Evolutionary conservation across 345 rosid genomes (phyloP).

Genomic region (Brassica napus): DNA sequence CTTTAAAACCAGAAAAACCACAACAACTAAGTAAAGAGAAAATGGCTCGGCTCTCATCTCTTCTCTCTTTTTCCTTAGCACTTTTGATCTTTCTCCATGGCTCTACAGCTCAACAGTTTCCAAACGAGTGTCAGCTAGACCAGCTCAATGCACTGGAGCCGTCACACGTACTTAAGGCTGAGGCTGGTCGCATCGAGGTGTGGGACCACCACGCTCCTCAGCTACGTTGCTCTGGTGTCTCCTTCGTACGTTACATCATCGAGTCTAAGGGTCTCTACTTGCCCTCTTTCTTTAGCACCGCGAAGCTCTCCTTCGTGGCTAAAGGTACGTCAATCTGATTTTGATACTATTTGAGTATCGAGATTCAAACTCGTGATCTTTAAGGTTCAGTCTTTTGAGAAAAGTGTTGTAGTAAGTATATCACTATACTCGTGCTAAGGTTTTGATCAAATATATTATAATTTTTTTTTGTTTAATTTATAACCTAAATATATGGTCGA

Average conservation of each 20-base stretch:
- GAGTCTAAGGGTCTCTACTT: constrained; percentile 57
- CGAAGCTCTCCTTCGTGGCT: constrained; percentile 54
- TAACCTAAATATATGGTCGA: not conserved
- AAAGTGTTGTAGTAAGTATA: not conserved
- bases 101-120: constrained; percentile 45
- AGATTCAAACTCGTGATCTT: not conserved
- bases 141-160: constrained; percentile 57
- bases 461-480: not conserved
- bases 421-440: not conserved
- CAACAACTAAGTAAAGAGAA: constrained; percentile 1
- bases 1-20: constrained; percentile 10
- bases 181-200: constrained; percentile 58
- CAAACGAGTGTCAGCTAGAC: constrained; percentile 54
- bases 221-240: constrained; percentile 64
- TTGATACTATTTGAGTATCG: not conserved
- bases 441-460: not conserved
- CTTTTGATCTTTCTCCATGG: constrained; percentile 48
- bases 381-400: not conserved
- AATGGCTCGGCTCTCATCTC: constrained; percentile 38
- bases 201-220: constrained; percentile 60
- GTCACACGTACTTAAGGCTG: constrained; percentile 42
- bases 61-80: constrained; percentile 44
- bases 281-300: constrained; percentile 49
- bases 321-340: constrained; percentile 40
- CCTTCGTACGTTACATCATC: constrained; percentile 45